A percentile compares a stretch with the other conserved stretches of the same genome.
Evolutionary conservation across 2,329 filamentous ascomycete genomes (phyloP).

Genomic region (Colletotrichum noveboracense): DNA sequence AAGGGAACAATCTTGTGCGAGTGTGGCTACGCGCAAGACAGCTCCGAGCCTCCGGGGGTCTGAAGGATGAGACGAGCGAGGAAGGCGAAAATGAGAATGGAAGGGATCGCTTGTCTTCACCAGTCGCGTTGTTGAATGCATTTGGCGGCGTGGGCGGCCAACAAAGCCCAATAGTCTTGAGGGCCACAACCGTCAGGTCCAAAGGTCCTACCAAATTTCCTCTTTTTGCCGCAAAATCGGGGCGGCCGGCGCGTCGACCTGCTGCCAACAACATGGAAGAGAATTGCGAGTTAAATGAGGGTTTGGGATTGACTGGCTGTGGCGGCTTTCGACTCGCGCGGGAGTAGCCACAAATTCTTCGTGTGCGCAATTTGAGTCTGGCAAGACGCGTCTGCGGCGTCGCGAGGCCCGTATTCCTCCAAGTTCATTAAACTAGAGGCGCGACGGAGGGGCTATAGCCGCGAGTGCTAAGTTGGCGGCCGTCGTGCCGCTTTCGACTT

Average conservation of each 20-base stretch:
- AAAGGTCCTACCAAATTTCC: background rate
- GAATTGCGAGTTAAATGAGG: conserved; percentile 17
- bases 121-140: background rate
- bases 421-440: conserved; percentile 8
- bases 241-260: background rate
- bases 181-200: background rate
- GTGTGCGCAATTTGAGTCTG: background rate
- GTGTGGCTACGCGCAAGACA: background rate
- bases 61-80: background rate
- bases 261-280: conserved; percentile 7
- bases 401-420: conserved; percentile 1
- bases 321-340: conserved; percentile 16
- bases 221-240: background rate
- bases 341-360: conserved; percentile 18
- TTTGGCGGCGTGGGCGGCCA: background rate
- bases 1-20: background rate
- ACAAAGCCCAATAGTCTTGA: background rate
- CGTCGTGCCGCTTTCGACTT: background rate
- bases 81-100: background rate
- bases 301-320: conserved; percentile 15
- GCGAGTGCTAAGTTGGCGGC: background rate
- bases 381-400: conserved; percentile 14
- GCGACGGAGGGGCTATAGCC: conserved; percentile 7
- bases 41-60: background rate
- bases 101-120: background rate